Conservation (phyloP, 306 rosid genomes). For the Castanea sativa region DNA sequence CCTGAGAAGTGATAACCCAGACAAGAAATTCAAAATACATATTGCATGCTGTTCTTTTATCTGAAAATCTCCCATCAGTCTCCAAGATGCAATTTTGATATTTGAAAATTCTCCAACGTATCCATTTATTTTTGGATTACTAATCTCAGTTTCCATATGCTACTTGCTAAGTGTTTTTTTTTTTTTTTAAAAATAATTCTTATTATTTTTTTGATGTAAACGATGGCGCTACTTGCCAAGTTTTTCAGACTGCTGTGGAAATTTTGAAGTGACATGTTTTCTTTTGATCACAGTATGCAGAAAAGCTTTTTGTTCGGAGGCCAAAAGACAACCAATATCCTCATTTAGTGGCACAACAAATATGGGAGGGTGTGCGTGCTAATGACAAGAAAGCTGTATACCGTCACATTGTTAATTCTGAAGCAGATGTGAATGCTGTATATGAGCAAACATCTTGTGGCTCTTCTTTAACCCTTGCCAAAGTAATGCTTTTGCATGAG, state of each 20-base stretch:
- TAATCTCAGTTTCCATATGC: conserved; percentile 9
- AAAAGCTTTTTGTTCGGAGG: conserved; percentile 80
- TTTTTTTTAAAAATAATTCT: no score
- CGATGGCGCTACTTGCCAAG: background rate
- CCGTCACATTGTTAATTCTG: conserved; percentile 82
- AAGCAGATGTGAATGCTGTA: conserved; percentile 68
- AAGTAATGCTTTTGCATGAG: conserved; percentile 88
- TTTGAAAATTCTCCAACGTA: background rate
- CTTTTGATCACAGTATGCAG: conserved; percentile 76
- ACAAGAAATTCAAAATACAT: background rate
- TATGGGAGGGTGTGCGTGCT: conserved; percentile 86
- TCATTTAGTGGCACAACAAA: conserved; percentile 71
- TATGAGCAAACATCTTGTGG: conserved; percentile 61
- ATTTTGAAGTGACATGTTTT: background rate
- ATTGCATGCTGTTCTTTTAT: conserved; percentile 1
- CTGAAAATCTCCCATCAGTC: background rate
- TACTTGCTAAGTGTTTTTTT: background rate
- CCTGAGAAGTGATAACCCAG: background rate
- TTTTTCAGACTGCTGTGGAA: conserved; percentile 5
- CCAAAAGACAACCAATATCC: conserved; percentile 76
- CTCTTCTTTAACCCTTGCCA: conserved; percentile 84
- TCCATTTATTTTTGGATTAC: conserved; percentile 7
- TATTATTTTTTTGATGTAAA: no score
- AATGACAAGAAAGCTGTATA: conserved; percentile 97
- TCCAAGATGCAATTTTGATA: conserved; percentile 7